These are phyloP conservation scores for Leptographium lundbergii DNA, from an alignment of 2,329 filamentous ascomycete species.

Conservation along the genomic window DNA sequence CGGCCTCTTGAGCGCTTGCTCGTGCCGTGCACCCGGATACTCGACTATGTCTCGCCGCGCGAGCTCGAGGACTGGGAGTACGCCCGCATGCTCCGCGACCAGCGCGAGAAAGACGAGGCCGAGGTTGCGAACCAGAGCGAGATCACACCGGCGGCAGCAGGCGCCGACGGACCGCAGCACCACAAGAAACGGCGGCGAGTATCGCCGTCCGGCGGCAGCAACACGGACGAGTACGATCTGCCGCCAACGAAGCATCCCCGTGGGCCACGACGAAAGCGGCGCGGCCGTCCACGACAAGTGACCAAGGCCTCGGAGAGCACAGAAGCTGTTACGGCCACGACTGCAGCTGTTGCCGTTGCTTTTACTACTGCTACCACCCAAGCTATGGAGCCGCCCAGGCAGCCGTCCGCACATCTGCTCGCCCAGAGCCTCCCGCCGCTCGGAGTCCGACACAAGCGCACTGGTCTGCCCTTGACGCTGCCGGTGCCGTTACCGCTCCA, in stretches of 20 bases:
- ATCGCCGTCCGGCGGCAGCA: neutral
- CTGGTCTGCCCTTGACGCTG: conserved; percentile 4
- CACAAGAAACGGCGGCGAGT: neutral
- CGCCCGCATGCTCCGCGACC: conserved; percentile 28
- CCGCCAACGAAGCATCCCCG: neutral
- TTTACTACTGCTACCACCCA: neutral
- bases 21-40: conserved; percentile 32
- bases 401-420: neutral
- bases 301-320: neutral
- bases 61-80: conserved; percentile 46
- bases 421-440: conserved; percentile 1
- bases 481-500: conserved; percentile 1
- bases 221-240: no score
- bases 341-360: neutral
- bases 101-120: conserved; percentile 5
- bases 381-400: no score
- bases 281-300: neutral
- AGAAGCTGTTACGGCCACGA: neutral
- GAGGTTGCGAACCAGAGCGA: neutral
- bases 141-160: neutral
- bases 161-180: neutral
- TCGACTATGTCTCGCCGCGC: conserved; percentile 46
- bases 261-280: neutral
- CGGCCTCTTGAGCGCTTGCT: conserved; percentile 31
- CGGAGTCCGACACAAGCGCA: neutral